A percentile compares a stretch with the other conserved stretches of the same genome.
Evolutionary conservation across 164 flowering plant genomes (phyloP).

Genomic region (Houttuynia cordata): DNA sequence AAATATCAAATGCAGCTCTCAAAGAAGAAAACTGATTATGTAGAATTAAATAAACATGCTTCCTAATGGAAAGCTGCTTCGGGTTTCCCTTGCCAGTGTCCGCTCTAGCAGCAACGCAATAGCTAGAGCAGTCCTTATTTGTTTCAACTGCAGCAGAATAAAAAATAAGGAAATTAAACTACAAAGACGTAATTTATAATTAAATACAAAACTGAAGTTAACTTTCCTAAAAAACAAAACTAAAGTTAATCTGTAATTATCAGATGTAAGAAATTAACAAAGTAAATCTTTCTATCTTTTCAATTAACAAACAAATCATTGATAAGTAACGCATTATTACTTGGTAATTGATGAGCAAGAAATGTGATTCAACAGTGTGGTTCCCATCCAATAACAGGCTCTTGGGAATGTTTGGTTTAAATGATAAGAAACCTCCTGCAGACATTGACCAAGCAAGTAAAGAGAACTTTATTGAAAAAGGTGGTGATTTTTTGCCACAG

Average conservation of each 20-base stretch:
- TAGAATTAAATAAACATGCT: background rate
- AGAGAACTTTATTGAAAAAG: too few relatives aligned
- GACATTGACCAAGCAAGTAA: background rate
- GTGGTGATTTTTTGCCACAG: background rate
- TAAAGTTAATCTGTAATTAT: background rate
- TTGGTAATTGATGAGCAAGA: conserved; percentile 74
- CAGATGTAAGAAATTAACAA: background rate
- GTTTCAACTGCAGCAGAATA: conserved; percentile 56
- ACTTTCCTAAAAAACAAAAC: too few relatives aligned
- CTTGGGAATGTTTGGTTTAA: conserved; percentile 84
- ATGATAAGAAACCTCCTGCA: conserved; percentile 95
- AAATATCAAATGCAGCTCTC: too few relatives aligned
- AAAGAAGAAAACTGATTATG: too few relatives aligned
- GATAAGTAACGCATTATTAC: conserved; percentile 23
- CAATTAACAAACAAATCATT: background rate
- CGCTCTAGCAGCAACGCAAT: conserved; percentile 76
- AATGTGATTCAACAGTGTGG: conserved; percentile 73
- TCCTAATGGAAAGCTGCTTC: background rate
- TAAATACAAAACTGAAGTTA: too few relatives aligned
- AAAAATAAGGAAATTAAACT: conserved; percentile 1
- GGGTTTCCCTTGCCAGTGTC: conserved; percentile 58
- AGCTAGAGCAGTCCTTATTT: conserved; percentile 89
- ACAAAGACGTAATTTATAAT: background rate
- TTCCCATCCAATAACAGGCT: conserved; percentile 71
- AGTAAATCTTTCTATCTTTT: background rate